Evolutionary conservation across 768 basidiomycete species (phyloP).

Genomic region (Kockovaella imperatae): DNA sequence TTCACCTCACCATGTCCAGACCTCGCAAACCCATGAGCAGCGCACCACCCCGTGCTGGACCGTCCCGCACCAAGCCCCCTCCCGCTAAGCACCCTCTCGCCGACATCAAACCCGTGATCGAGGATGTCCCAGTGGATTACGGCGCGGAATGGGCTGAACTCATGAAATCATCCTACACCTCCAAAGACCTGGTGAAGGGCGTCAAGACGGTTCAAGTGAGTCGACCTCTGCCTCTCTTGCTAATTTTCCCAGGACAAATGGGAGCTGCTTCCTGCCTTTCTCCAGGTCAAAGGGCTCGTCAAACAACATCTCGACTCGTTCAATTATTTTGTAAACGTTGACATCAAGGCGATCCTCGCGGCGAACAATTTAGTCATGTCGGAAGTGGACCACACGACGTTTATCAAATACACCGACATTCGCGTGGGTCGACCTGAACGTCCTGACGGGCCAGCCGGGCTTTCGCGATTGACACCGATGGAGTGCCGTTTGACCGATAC

Average conservation of each 20-base stretch:
- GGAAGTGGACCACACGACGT: slow-evolving; percentile 88
- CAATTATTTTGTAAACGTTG: slow-evolving; percentile 96
- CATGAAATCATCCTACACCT: slow-evolving; percentile 28
- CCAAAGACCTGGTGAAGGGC: slow-evolving; percentile 61
- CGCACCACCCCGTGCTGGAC: background rate
- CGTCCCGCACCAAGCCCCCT: background rate
- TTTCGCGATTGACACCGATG: slow-evolving; percentile 82
- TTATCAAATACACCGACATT: slow-evolving; percentile 94
- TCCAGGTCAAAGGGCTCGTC: slow-evolving; percentile 95
- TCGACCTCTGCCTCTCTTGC: slow-evolving; percentile 5
- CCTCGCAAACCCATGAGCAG: background rate
- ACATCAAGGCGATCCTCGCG: slow-evolving; percentile 77
- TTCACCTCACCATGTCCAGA: background rate
- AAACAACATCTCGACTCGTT: slow-evolving; percentile 99
- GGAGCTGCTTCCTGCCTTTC: slow-evolving; percentile 89
- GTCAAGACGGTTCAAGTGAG: slow-evolving; percentile 83
- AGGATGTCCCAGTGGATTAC: slow-evolving; percentile 3
- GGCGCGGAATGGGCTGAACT: slow-evolving; percentile 44
- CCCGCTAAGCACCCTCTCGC: background rate
- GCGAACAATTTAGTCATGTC: slow-evolving; percentile 59
- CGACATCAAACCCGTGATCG: slow-evolving; percentile 22
- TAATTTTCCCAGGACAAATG: slow-evolving; percentile 78
- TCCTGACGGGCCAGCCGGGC: slow-evolving; percentile 62
- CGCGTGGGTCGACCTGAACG: slow-evolving; percentile 85
- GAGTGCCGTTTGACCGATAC: slow-evolving; percentile 94